Percentiles rank a stretch among this genome's conserved stretches.
These are phyloP conservation scores for Beauveria australis DNA, from an alignment of 2,329 filamentous ascomycete species.

Conservation along the genomic window DNA sequence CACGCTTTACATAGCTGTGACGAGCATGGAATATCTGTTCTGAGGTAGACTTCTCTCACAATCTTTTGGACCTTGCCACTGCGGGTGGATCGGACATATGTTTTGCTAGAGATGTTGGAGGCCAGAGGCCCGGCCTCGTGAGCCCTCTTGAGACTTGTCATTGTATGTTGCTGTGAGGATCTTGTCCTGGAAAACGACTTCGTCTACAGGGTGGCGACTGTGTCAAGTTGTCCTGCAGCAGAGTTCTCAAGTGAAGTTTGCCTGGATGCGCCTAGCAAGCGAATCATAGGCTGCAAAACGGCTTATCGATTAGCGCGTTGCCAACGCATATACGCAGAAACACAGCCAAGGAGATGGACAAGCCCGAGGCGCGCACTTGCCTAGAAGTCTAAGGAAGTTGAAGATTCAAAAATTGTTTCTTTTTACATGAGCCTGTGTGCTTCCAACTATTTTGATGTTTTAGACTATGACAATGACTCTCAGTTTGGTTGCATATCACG, in stretches of 20 bases:
- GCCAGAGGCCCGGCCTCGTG: slow-evolving; percentile 45
- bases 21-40: slow-evolving; percentile 95
- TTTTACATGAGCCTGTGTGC: neutral
- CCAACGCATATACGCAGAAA: slow-evolving; percentile 6
- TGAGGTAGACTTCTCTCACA: slow-evolving; percentile 89
- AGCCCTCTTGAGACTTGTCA: slow-evolving; percentile 59
- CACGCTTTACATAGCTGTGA: slow-evolving; percentile 79
- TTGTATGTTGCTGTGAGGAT: slow-evolving; percentile 23
- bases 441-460: neutral
- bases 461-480: neutral
- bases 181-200: neutral
- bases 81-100: slow-evolving; percentile 89
- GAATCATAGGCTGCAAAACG: slow-evolving; percentile 20
- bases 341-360: neutral
- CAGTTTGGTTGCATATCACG: neutral
- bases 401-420: neutral
- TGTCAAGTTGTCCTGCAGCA: neutral
- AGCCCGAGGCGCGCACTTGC: neutral
- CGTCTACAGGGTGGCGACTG: neutral
- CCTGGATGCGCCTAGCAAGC: slow-evolving; percentile 10
- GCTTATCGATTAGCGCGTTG: slow-evolving; percentile 20
- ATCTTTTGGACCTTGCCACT: slow-evolving; percentile 98
- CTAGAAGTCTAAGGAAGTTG: neutral
- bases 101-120: slow-evolving; percentile 84
- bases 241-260: slow-evolving; percentile 7